Percentiles rank a stretch among this genome's conserved stretches.
phyloP scores from a whole-genome alignment of 1,284 basidiomycete genomes.

The Athelia sp. region DNA sequence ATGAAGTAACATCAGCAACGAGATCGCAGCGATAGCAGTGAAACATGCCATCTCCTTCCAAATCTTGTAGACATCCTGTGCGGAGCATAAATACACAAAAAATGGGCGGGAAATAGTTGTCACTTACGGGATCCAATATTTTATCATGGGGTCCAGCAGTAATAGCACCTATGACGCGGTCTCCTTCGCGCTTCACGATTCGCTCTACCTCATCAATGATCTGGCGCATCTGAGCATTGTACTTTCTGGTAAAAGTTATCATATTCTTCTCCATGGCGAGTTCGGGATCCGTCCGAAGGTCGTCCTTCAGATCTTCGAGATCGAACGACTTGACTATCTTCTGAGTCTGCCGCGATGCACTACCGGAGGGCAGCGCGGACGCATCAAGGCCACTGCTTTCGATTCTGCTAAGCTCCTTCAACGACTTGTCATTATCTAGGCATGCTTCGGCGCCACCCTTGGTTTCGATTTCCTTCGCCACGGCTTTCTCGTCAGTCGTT shows the following conservation, averaged over 20 bases:
- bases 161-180: slow-evolving; percentile 28
- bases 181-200: slow-evolving; percentile 23
- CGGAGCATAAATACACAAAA: neutral
- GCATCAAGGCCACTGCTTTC: too few species aligned
- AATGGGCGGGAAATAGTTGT: neutral
- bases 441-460: neutral
- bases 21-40: neutral
- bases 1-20: neutral
- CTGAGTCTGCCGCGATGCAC: too few species aligned
- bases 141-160: slow-evolving; percentile 29
- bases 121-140: slow-evolving; percentile 29
- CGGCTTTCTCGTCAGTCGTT: neutral
- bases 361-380: too few species aligned
- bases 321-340: neutral
- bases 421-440: neutral
- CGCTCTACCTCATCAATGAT: slow-evolving; percentile 19
- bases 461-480: neutral
- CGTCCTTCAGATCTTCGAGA: slow-evolving; percentile 26
- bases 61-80: slow-evolving; percentile 16
- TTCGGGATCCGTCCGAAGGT: slow-evolving; percentile 32
- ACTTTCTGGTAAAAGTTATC: slow-evolving; percentile 31
- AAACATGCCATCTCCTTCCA: slow-evolving; percentile 28
- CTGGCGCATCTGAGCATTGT: slow-evolving; percentile 33
- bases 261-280: slow-evolving; percentile 30
- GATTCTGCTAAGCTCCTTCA: neutral